These are phyloP conservation scores for Baudoinia panamericana DNA, from an alignment of 495 filamentous ascomycete genomes.

Conservation along the genomic window DNA sequence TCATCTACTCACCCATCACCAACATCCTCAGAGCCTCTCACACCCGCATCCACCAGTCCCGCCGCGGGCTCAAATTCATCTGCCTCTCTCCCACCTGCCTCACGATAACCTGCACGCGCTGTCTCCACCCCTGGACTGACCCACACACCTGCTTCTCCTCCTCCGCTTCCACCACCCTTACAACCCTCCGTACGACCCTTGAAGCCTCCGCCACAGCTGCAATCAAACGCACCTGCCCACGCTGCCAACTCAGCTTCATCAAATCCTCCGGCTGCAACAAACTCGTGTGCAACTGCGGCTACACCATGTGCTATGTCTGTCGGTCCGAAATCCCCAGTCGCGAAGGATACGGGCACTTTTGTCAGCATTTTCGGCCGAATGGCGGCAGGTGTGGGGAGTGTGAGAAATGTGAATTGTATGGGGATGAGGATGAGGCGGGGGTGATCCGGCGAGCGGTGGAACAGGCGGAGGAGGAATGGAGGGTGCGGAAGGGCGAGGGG, in stretches of 20 bases:
- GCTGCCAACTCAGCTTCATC: slow-evolving; percentile 79
- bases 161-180: slow-evolving; percentile 48
- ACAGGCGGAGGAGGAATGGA: slow-evolving; percentile 73
- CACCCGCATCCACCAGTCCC: slow-evolving; percentile 48
- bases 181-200: slow-evolving; percentile 71
- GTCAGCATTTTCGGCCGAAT: slow-evolving; percentile 80
- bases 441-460: slow-evolving; percentile 62
- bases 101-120: slow-evolving; percentile 65
- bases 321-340: slow-evolving; percentile 40
- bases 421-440: slow-evolving; percentile 68
- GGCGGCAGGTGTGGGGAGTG: slow-evolving; percentile 64
- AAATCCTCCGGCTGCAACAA: slow-evolving; percentile 93
- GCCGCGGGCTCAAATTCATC: slow-evolving; percentile 54
- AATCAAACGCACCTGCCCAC: slow-evolving; percentile 88
- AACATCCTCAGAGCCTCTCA: slow-evolving; percentile 42
- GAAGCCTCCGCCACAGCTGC: slow-evolving; percentile 85
- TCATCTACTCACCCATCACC: slow-evolving; percentile 29
- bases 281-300: slow-evolving; percentile 91
- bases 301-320: slow-evolving; percentile 93
- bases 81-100: slow-evolving; percentile 56
- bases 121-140: slow-evolving; percentile 50
- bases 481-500: slow-evolving; percentile 31
- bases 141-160: slow-evolving; percentile 54
- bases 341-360: slow-evolving; percentile 82
- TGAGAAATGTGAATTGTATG: slow-evolving; percentile 80